These are phyloP conservation scores for Termitomyces sp. DNA, from an alignment of 768 basidiomycete species.

Conservation along the genomic window DNA sequence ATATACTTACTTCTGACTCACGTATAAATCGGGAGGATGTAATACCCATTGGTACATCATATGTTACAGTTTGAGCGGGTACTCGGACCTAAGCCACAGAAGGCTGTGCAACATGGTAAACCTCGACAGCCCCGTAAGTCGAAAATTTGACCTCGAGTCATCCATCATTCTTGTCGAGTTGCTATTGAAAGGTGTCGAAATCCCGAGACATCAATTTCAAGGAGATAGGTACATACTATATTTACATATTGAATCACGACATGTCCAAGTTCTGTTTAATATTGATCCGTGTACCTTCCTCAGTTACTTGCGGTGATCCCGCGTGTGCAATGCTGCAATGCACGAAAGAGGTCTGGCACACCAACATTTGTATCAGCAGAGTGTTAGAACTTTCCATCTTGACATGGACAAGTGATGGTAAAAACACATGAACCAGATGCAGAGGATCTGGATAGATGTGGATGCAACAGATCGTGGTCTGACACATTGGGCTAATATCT, in stretches of 20 bases:
- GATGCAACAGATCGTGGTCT: background rate
- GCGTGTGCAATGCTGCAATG: background rate
- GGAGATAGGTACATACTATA: background rate
- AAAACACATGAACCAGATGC: too few relatives aligned
- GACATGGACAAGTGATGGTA: background rate
- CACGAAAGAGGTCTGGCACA: background rate
- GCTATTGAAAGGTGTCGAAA: background rate
- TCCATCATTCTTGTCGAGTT: background rate
- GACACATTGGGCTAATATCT: background rate
- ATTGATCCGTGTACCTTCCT: background rate
- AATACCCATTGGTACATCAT: background rate
- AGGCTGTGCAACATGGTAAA: background rate
- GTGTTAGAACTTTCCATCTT: background rate
- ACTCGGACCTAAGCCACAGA: background rate
- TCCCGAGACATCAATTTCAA: background rate
- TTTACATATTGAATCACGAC: background rate
- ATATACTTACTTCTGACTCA: background rate
- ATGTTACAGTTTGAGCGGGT: background rate
- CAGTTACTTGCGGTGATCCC: background rate
- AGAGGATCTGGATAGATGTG: background rate
- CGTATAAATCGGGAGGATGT: background rate
- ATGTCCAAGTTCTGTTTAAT: background rate
- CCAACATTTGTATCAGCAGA: background rate
- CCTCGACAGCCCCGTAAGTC: background rate
- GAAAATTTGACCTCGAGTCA: background rate